A percentile compares a stretch with the other conserved stretches of the same genome.
Evolutionary conservation across 1,284 basidiomycete genomes (phyloP).

Genomic region (Cutaneotrichosporon arboriforme): DNA sequence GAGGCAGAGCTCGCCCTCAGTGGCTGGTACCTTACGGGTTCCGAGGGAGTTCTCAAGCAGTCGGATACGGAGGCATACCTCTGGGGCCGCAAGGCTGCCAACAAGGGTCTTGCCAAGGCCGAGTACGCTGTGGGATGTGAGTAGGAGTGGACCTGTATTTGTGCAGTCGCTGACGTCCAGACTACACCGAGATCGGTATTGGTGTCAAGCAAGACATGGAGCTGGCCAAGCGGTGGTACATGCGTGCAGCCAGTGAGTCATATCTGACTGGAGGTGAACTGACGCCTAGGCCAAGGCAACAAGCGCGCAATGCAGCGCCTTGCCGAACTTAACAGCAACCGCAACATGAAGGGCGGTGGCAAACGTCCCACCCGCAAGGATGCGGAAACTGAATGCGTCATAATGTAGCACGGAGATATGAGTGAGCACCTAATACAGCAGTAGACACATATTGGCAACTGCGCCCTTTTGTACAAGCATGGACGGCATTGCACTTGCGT

Average conservation of each 20-base stretch:
- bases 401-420: constrained; percentile 53
- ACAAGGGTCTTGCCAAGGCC: constrained; percentile 86
- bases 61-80: constrained; percentile 96
- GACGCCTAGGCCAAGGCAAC: constrained; percentile 41
- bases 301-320: constrained; percentile 70
- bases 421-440: not conserved
- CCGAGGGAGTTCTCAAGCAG: constrained; percentile 93
- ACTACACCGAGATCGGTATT: constrained; percentile 97
- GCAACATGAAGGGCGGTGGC: constrained; percentile 48
- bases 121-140: constrained; percentile 86
- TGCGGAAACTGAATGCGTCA: constrained; percentile 84
- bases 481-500: constrained; percentile 1
- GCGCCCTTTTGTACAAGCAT: constrained; percentile 9
- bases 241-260: constrained; percentile 84
- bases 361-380: constrained; percentile 84
- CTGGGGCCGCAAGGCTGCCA: constrained; percentile 88
- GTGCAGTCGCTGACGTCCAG: constrained; percentile 25
- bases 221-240: constrained; percentile 97
- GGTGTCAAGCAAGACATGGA: constrained; percentile 94
- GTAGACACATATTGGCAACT: not conserved
- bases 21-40: constrained; percentile 96
- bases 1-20: constrained; percentile 93
- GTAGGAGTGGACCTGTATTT: constrained; percentile 6
- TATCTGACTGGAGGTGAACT: not conserved
- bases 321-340: constrained; percentile 60